Percentiles rank a stretch among this genome's conserved stretches.
phyloP scores from a whole-genome alignment of 2,329 filamentous ascomycete genomes.

The Aspergillus versicolor region DNA sequence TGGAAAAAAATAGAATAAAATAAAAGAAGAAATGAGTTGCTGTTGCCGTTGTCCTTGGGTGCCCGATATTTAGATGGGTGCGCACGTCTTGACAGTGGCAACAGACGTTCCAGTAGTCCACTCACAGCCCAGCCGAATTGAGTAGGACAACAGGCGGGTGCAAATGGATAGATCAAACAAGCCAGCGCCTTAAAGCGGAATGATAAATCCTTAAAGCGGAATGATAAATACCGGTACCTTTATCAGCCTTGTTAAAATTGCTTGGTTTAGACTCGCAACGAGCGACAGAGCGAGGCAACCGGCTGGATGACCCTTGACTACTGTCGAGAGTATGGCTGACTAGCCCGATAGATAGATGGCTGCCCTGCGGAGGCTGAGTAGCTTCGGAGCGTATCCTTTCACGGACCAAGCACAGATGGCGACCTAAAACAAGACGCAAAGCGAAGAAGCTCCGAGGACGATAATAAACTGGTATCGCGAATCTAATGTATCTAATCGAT shows the following conservation, averaged over 20 bases:
- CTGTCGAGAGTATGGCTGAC: conserved; percentile 1
- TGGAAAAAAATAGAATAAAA: background rate
- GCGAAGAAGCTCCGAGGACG: background rate
- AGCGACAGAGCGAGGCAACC: conserved; percentile 8
- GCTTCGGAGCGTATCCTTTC: conserved; percentile 10
- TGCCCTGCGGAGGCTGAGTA: conserved; percentile 10
- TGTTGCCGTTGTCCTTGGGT: conserved; percentile 7
- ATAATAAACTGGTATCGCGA: background rate
- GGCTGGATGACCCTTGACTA: conserved; percentile 6
- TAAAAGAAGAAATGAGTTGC: background rate
- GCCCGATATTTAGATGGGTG: conserved; percentile 9
- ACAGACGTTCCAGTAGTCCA: conserved; percentile 8
- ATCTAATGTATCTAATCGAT: background rate
- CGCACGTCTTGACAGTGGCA: conserved; percentile 6
- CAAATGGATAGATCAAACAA: conserved; percentile 2
- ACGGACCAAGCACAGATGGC: conserved; percentile 3
- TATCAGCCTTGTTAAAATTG: background rate
- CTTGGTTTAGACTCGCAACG: background rate
- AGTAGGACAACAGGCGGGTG: conserved; percentile 8
- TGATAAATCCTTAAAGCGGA: conserved; percentile 1
- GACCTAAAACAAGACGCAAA: background rate
- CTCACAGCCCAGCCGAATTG: conserved; percentile 4
- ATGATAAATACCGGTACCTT: background rate
- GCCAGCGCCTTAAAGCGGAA: background rate
- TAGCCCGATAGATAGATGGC: background rate